These are phyloP conservation scores for Ballota nigra DNA, from an alignment of 257 asterid species.

Conservation along the genomic window DNA sequence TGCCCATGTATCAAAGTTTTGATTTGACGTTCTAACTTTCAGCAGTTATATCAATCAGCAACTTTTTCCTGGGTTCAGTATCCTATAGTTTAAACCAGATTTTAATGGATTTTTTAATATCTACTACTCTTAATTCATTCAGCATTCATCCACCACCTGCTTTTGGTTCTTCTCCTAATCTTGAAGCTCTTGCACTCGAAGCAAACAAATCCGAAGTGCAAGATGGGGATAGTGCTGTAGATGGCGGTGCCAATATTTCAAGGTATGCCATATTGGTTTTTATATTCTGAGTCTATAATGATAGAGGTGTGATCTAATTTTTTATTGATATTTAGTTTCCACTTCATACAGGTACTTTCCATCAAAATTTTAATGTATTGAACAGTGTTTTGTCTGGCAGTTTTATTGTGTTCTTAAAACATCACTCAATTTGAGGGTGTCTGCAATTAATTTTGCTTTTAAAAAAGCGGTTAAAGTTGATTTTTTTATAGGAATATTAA, in stretches of 20 bases:
- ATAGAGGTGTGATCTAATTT: constrained; percentile 9
- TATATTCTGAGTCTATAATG: constrained; percentile 8
- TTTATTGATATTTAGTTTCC: constrained; percentile 16
- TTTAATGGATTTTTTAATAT: constrained; percentile 21
- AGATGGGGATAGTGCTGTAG: constrained; percentile 47
- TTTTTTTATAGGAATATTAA: not conserved
- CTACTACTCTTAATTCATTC: constrained; percentile 26
- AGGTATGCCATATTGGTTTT: constrained; percentile 47
- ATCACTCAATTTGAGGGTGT: not conserved
- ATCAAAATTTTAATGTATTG: not conserved
- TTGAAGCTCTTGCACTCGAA: constrained; percentile 90
- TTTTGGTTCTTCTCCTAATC: constrained; percentile 98
- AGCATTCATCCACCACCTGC: constrained; percentile 99
- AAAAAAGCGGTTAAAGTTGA: not conserved
- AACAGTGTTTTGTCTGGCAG: not conserved
- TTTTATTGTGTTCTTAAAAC: constrained; percentile 8
- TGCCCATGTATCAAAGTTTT: constrained; percentile 13
- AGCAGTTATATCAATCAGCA: not conserved
- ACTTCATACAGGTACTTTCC: not conserved
- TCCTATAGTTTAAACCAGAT: constrained; percentile 4
- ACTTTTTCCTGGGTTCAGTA: not conserved
- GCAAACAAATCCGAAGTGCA: constrained; percentile 56
- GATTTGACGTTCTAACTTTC: constrained; percentile 5
- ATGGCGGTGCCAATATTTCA: constrained; percentile 39
- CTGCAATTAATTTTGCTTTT: not conserved